Conservation (phyloP, 73 alveolate genomes). For the Paramecium sexaurelia region DNA sequence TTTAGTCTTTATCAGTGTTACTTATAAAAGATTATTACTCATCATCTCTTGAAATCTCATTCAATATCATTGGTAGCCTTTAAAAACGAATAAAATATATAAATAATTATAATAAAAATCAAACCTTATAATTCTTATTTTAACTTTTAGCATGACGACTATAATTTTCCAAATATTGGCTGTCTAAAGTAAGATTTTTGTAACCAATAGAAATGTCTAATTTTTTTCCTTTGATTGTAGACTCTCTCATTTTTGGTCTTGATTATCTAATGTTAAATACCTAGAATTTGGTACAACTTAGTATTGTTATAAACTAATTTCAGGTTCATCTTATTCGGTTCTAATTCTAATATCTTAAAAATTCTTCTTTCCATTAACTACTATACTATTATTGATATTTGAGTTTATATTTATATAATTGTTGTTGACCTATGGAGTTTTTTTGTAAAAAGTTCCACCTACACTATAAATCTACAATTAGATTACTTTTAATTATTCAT, state of each 20-base stretch:
- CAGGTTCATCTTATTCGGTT: conserved; percentile 46
- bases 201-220: conserved; percentile 1
- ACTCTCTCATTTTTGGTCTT: conserved; percentile 44
- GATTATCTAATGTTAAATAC: background rate
- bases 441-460: background rate
- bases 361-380: background rate
- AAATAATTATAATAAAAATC: conserved; percentile 29
- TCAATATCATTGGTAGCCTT: background rate
- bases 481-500: background rate
- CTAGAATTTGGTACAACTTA: conserved; percentile 25
- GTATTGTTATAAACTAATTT: background rate
- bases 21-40: conserved; percentile 3
- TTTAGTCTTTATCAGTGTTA: background rate
- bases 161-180: background rate
- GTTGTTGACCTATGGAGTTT: conserved; percentile 32
- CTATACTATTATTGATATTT: conserved; percentile 31
- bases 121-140: conserved; percentile 48
- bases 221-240: conserved; percentile 6
- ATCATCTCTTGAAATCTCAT: conserved; percentile 34
- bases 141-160: conserved; percentile 50
- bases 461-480: background rate
- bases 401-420: conserved; percentile 37
- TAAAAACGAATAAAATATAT: conserved; percentile 1
- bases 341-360: background rate
- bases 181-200: conserved; percentile 37